Conservation (phyloP, 805 yeast genomes). For the Yarrowia deformans region DNA sequence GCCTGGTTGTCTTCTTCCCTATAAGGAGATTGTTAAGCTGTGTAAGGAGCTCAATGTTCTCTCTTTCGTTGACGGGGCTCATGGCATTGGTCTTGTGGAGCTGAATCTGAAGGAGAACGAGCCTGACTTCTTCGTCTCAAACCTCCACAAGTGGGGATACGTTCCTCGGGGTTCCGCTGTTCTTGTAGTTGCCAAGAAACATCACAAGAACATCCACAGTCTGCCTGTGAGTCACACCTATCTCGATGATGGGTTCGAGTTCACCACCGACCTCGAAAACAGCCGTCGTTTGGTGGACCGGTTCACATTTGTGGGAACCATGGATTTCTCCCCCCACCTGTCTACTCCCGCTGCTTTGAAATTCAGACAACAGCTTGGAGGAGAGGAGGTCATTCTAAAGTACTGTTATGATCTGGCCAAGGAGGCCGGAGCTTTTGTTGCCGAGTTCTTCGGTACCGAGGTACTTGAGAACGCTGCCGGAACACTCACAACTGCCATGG, state of each 20-base stretch:
- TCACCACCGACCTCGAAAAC: conserved; percentile 43
- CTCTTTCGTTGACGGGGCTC: conserved; percentile 77
- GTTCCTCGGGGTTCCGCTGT: conserved; percentile 66
- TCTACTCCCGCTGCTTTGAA: conserved; percentile 59
- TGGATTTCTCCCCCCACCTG: conserved; percentile 55
- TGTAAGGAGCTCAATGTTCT: conserved; percentile 58
- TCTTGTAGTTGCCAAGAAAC: conserved; percentile 61
- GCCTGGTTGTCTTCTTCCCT: conserved; percentile 71
- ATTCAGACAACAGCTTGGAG: conserved; percentile 65
- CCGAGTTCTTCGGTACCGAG: conserved; percentile 53
- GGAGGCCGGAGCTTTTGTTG: conserved; percentile 54
- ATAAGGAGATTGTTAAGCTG: conserved; percentile 54
- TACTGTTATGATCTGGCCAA: conserved; percentile 59
- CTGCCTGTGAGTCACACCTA: conserved; percentile 64
- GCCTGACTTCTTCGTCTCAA: conserved; percentile 69
- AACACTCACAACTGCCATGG: conserved; percentile 54
- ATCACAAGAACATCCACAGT: conserved; percentile 61
- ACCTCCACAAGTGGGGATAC: conserved; percentile 74
- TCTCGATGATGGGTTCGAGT: conserved; percentile 43
- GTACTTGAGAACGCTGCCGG: conserved; percentile 47
- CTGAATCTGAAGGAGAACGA: conserved; percentile 46
- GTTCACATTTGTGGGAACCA: conserved; percentile 62
- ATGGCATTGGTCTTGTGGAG: conserved; percentile 60
- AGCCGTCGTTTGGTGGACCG: conserved; percentile 51
- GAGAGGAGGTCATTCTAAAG: conserved; percentile 59